A percentile compares a stretch with the other conserved stretches of the same genome.
Evolutionary conservation across 164 flowering plant genomes (phyloP).

Genomic region (grape (Vitis vinifera)): DNA sequence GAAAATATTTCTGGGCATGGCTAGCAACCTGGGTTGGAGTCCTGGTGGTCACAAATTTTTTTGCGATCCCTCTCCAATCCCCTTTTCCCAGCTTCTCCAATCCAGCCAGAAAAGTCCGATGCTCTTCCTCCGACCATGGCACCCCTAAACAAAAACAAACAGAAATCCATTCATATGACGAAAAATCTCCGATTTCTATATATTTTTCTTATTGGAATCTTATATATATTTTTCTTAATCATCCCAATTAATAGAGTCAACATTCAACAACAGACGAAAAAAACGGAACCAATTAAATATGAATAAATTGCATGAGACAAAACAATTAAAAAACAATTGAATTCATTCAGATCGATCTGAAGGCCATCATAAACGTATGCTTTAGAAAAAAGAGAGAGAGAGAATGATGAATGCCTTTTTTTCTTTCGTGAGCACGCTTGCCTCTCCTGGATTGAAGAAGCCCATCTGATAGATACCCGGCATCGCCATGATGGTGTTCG

Average conservation of each 20-base stretch:
- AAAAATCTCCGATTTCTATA: too few relatives aligned
- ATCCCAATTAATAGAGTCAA: too few relatives aligned
- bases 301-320: too few relatives aligned
- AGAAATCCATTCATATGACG: too few relatives aligned
- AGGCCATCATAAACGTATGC: neutral
- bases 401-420: conserved; percentile 17
- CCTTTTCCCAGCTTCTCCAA: conserved; percentile 43
- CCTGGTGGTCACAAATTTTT: conserved; percentile 37
- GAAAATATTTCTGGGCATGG: conserved; percentile 50
- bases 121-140: conserved; percentile 52
- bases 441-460: conserved; percentile 16
- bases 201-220: too few relatives aligned
- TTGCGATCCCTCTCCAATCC: conserved; percentile 48
- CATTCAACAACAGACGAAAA: too few relatives aligned
- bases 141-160: conserved; percentile 19
- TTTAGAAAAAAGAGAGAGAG: neutral
- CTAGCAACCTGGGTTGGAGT: conserved; percentile 50
- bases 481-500: conserved; percentile 12
- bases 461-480: conserved; percentile 37
- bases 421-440: conserved; percentile 14
- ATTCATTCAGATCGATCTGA: neutral
- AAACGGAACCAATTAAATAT: too few relatives aligned
- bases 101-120: conserved; percentile 35
- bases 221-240: too few relatives aligned
- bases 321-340: neutral